Percentiles rank a stretch among this genome's conserved stretches.
phyloP scores from a whole-genome alignment of 495 filamentous ascomycete genomes.

The Cudoniella acicularis region DNA sequence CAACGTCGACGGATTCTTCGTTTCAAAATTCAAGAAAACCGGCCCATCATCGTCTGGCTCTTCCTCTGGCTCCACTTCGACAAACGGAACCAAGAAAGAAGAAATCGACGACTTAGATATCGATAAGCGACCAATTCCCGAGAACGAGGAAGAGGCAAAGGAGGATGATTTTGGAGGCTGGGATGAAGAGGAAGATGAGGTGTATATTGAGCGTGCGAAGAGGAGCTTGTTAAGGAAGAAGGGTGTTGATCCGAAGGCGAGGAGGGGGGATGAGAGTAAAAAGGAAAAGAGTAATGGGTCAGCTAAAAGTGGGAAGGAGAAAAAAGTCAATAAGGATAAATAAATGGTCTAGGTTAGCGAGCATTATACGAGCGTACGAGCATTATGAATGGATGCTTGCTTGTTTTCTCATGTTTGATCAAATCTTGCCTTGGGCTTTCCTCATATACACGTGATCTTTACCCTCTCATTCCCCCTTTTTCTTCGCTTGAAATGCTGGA shows the following conservation, averaged over 20 bases:
- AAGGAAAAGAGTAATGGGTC: background rate
- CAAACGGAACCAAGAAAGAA: slow-evolving; percentile 21
- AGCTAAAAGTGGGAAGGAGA: background rate
- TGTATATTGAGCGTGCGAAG: slow-evolving; percentile 72
- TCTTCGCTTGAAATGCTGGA: too few species aligned
- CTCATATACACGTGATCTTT: too few species aligned
- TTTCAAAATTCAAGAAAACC: slow-evolving; percentile 93
- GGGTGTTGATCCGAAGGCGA: slow-evolving; percentile 45
- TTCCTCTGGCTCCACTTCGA: slow-evolving; percentile 1
- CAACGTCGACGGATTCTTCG: slow-evolving; percentile 98
- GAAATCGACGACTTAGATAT: slow-evolving; percentile 40
- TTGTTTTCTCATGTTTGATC: too few species aligned
- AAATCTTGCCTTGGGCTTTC: too few species aligned
- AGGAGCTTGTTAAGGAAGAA: slow-evolving; percentile 53
- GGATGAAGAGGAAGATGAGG: slow-evolving; percentile 78
- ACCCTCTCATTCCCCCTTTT: too few species aligned
- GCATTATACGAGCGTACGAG: too few species aligned
- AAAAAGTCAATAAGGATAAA: too few species aligned
- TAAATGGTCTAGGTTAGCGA: too few species aligned
- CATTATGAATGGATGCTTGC: too few species aligned
- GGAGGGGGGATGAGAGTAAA: slow-evolving; percentile 14
- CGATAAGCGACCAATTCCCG: slow-evolving; percentile 47
- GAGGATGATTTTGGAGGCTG: slow-evolving; percentile 77
- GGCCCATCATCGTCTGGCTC: slow-evolving; percentile 59
- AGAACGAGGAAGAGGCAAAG: slow-evolving; percentile 37